Evolutionary conservation across 768 basidiomycete genomes (phyloP).

Genomic region (Sporobolomyces roseus): DNA sequence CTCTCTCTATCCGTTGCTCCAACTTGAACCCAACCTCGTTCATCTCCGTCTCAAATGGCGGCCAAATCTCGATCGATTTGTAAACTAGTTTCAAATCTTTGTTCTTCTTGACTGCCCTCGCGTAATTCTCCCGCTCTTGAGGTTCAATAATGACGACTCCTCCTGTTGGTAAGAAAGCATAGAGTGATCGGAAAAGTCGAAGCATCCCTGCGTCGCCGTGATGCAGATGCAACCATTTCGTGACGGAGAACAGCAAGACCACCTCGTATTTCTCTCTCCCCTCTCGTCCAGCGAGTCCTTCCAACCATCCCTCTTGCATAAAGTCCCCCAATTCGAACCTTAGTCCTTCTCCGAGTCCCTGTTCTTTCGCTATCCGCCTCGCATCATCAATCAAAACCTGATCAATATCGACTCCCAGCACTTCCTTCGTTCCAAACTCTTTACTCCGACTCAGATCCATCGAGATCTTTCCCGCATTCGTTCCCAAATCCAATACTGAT

Average conservation of each 20-base stretch:
- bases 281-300: not conserved
- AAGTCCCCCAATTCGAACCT: conserved; percentile 21
- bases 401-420: conserved; percentile 81
- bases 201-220: conserved; percentile 66
- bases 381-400: conserved; percentile 57
- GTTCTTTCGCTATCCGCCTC: not conserved
- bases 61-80: conserved; percentile 29
- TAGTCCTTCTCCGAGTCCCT: not conserved
- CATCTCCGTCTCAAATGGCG: conserved; percentile 30
- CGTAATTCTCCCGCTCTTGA: conserved; percentile 78
- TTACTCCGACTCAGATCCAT: conserved; percentile 64
- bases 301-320: conserved; percentile 26
- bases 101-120: conserved; percentile 64
- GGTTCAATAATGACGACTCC: conserved; percentile 68
- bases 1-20: conserved; percentile 32
- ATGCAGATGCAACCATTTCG: conserved; percentile 92
- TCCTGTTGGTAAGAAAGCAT: conserved; percentile 54
- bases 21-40: conserved; percentile 19
- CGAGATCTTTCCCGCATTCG: conserved; percentile 83
- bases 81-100: conserved; percentile 23
- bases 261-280: conserved; percentile 13
- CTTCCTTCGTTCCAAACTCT: conserved; percentile 58
- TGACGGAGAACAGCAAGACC: conserved; percentile 64
- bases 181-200: conserved; percentile 62
- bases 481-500: conserved; percentile 73